Base-by-base conservation (phyloP, 495 filamentous ascomycete genomes). In the Xylaria bambusicola region DNA sequence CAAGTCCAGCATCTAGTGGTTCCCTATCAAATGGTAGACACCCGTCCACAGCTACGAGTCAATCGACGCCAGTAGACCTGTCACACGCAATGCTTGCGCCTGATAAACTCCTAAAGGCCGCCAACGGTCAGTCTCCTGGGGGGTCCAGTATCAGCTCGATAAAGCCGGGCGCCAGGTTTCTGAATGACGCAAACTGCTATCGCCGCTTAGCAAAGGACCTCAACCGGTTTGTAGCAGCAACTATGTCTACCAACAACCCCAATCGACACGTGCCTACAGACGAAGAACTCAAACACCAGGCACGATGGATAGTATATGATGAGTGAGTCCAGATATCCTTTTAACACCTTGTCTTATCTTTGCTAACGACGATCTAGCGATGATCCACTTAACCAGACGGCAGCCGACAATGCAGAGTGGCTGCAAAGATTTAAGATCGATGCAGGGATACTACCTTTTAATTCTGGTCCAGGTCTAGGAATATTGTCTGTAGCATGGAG, bases 301-400 rank as follows among this genome's bases (percentile, higher is more conserved):
- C 81, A 8, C 74, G 80, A n/a, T 82, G 80, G 80, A 73, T 81
- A 42, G 63, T 82, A 3, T 84, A 82, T 44, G 80, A 83, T 55
- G 79, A 82, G 78, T 81, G 51, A 68, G 77, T 67, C 18, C 0
- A 12, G n/a, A 8, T 38, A 59, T 13, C 45, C n/a, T 52, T 73
- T 18, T 17, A 27, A 6, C 31, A 71, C 15, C 20, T 10, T 4
- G 23, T 13, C 54, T 66, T 60, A 81, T 52, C 77, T 74, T 52
- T 70, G 27, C 62, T 20, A 13, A 61, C 60, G 48, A 23, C 26
- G 6, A 18, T 24, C 3, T 56, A 81, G 78, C 58, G 84, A 86
- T 66, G 88, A 90, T 65, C 81, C 84, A 4, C 89, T 86, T 86
- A 89, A 90, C 67, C 85, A 88, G 71, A 91, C 88, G 0, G 84